Percentiles rank a stretch among this genome's conserved stretches.
Evolutionary conservation across 257 asterid species (phyloP).

Genomic region (Solanum infundibuliforme): DNA sequence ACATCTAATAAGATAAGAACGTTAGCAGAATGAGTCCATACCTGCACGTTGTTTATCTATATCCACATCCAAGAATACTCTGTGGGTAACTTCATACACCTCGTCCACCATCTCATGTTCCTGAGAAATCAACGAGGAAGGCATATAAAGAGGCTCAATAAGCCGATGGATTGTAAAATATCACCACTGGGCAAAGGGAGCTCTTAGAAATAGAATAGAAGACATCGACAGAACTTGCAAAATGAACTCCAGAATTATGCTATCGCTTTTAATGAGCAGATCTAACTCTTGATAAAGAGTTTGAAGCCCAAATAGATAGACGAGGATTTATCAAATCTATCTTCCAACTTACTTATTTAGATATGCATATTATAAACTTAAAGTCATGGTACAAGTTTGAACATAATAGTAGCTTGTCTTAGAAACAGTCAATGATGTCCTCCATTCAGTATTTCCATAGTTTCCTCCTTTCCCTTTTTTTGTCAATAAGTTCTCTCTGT

Average conservation of each 20-base stretch:
- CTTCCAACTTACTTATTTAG: not conserved
- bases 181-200: not conserved
- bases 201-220: not conserved
- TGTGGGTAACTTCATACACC: conserved; percentile 62
- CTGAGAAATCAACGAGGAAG: conserved; percentile 22
- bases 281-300: not conserved
- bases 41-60: conserved; percentile 84
- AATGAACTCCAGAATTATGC: not conserved
- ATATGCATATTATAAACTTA: not conserved
- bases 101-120: conserved; percentile 47
- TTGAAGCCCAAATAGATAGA: not conserved
- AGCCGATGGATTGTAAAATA: not conserved
- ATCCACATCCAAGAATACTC: conserved; percentile 93
- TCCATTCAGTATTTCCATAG: not conserved
- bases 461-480: not conserved
- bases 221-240: not conserved
- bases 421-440: not conserved
- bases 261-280: not conserved
- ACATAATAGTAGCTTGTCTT: not conserved
- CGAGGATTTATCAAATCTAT: not conserved
- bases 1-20: not conserved
- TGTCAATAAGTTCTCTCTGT: not conserved
- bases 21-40: conserved; percentile 4
- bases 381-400: not conserved
- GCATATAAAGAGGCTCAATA: not conserved